phyloP scores from a whole-genome alignment of 2,329 filamentous ascomycete species.

The Sporothrix pallida region DNA sequence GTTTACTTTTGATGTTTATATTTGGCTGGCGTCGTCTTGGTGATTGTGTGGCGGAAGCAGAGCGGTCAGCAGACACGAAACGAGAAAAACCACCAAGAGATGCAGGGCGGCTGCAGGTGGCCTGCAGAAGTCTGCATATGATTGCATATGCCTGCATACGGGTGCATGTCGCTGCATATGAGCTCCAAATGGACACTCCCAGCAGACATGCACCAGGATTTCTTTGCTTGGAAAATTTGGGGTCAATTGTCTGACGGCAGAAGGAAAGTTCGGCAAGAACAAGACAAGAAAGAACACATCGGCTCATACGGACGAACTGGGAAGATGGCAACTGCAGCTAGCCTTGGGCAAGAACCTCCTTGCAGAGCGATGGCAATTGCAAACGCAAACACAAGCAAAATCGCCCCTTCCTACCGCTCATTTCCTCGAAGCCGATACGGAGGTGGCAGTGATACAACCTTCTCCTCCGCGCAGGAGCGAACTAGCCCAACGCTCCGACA shows the following conservation, averaged over 20 bases:
- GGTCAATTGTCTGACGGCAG: not conserved
- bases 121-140: constrained; percentile 20
- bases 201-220: not conserved
- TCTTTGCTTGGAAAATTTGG: not conserved
- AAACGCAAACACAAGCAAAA: not conserved
- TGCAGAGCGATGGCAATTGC: not conserved
- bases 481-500: not conserved
- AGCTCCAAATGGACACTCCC: not conserved
- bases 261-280: not conserved
- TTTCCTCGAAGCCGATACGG: constrained; percentile 14
- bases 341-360: not conserved
- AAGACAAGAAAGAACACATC: not conserved
- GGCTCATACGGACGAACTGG: not conserved
- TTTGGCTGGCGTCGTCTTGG: constrained; percentile 32
- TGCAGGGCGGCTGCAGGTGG: constrained; percentile 11
- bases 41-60: constrained; percentile 14
- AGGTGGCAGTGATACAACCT: constrained; percentile 19
- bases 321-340: not conserved
- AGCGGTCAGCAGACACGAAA: constrained; percentile 30
- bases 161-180: constrained; percentile 3
- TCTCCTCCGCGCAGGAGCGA: constrained; percentile 5
- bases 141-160: not conserved
- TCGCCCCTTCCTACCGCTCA: constrained; percentile 4
- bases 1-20: constrained; percentile 25
- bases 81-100: not conserved